phyloP scores from a whole-genome alignment of 352 stramenopile genomes.

The Phytophthora litchii region DNA sequence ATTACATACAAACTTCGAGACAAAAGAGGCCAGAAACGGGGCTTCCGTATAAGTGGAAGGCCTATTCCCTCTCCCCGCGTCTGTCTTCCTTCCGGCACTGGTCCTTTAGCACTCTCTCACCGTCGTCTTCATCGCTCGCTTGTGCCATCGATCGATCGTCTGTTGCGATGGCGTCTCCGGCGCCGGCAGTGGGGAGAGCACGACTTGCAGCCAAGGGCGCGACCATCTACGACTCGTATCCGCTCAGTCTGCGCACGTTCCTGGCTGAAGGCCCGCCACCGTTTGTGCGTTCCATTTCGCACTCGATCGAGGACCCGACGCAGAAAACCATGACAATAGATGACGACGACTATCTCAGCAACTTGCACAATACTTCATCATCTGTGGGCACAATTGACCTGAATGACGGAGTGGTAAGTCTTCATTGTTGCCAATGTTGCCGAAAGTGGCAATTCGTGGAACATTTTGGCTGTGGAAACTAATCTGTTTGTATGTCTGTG shows the following conservation, averaged over 20 bases:
- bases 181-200: slow-evolving; percentile 12
- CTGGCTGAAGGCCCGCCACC: slow-evolving; percentile 24
- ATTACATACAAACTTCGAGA: slow-evolving; percentile 17
- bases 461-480: neutral
- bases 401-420: slow-evolving; percentile 22
- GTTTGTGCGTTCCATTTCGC: slow-evolving; percentile 35
- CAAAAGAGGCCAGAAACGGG: slow-evolving; percentile 21
- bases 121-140: slow-evolving; percentile 3
- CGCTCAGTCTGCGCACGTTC: slow-evolving; percentile 51
- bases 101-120: slow-evolving; percentile 18
- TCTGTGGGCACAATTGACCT: slow-evolving; percentile 32
- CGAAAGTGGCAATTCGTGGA: slow-evolving; percentile 17
- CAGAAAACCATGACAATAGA: slow-evolving; percentile 24
- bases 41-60: slow-evolving; percentile 2
- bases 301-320: slow-evolving; percentile 26
- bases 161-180: slow-evolving; percentile 24
- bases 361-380: slow-evolving; percentile 35
- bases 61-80: slow-evolving; percentile 23
- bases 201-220: slow-evolving; percentile 21
- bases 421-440: slow-evolving; percentile 9
- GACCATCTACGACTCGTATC: slow-evolving; percentile 78
- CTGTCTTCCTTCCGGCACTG: slow-evolving; percentile 40
- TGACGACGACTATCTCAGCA: slow-evolving; percentile 35
- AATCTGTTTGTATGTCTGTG: slow-evolving; percentile 4
- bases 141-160: slow-evolving; percentile 14